Evolutionary conservation across 306 rosid species (phyloP).

Genomic region (Vigna reflexopilosa): DNA sequence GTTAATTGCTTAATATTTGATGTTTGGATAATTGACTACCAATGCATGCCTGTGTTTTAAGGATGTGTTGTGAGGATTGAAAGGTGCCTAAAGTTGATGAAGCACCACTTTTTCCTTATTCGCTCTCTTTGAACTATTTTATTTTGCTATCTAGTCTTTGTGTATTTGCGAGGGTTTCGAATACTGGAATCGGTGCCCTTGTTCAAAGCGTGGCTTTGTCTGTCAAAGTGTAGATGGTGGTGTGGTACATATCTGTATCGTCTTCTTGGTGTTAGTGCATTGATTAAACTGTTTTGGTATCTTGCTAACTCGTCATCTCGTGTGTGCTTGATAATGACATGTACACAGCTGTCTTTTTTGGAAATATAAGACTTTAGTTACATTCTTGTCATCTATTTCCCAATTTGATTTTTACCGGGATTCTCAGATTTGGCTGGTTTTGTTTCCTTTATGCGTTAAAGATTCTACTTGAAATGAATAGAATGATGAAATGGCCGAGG

Average conservation of each 20-base stretch:
- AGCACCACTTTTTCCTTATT: conserved; percentile 6
- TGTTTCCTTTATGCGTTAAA: conserved; percentile 23
- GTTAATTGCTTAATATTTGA: background rate
- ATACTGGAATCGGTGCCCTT: conserved; percentile 15
- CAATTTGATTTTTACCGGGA: conserved; percentile 29
- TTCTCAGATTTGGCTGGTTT: conserved; percentile 29
- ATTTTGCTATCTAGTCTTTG: conserved; percentile 2
- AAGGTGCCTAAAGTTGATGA: conserved; percentile 31
- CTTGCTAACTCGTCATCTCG: conserved; percentile 34
- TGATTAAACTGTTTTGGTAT: conserved; percentile 44
- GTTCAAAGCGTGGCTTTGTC: conserved; percentile 32
- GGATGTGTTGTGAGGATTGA: conserved; percentile 16
- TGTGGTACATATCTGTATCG: conserved; percentile 35
- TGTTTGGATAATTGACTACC: background rate
- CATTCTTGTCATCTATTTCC: conserved; percentile 38
- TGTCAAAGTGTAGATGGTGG: conserved; percentile 30
- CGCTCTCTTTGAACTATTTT: conserved; percentile 7
- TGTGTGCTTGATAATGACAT: conserved; percentile 37
- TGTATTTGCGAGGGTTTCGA: background rate
- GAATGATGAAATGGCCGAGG: background rate
- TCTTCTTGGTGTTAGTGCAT: conserved; percentile 48
- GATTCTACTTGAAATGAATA: conserved; percentile 30
- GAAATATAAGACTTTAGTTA: conserved; percentile 26
- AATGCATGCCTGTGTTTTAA: conserved; percentile 47
- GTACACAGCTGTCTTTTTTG: conserved; percentile 34